phyloP scores from a whole-genome alignment of 345 rosid species.

The Acer campestre region DNA sequence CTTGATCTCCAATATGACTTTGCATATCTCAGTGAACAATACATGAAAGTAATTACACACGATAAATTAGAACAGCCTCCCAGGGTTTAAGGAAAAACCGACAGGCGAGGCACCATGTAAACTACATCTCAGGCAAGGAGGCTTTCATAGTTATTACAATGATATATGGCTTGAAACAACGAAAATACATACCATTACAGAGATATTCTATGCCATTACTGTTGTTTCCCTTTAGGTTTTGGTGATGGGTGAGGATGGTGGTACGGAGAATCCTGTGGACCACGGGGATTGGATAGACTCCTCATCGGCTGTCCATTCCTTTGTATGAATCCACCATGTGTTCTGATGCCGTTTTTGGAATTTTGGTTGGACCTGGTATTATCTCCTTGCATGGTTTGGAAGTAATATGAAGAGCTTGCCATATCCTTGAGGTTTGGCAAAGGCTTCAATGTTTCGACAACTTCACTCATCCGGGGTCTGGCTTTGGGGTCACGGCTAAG shows the following conservation, averaged over 20 bases:
- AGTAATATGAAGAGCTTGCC: slow-evolving; percentile 81
- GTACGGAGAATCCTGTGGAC: slow-evolving; percentile 62
- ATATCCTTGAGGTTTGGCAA: slow-evolving; percentile 85
- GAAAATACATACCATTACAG: slow-evolving; percentile 4
- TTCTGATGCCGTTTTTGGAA: slow-evolving; percentile 54
- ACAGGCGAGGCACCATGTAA: not conserved
- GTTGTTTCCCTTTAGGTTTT: slow-evolving; percentile 60
- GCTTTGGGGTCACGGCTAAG: slow-evolving; percentile 90
- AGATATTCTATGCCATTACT: slow-evolving; percentile 25
- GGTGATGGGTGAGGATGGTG: slow-evolving; percentile 59
- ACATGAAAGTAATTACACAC: slow-evolving; percentile 13
- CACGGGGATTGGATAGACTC: slow-evolving; percentile 62
- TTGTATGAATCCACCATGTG: slow-evolving; percentile 61
- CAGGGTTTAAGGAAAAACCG: not conserved
- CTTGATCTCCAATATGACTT: slow-evolving; percentile 13
- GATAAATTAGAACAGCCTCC: slow-evolving; percentile 14
- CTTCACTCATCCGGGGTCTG: slow-evolving; percentile 93
- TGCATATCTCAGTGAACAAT: slow-evolving; percentile 3
- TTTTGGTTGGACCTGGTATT: slow-evolving; percentile 25
- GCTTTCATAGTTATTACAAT: slow-evolving; percentile 2
- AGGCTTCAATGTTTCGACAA: slow-evolving; percentile 70
- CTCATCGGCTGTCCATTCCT: slow-evolving; percentile 78
- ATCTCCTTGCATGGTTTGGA: slow-evolving; percentile 58
- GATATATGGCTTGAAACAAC: not conserved
- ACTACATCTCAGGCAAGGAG: slow-evolving; percentile 4